These are phyloP conservation scores for Flaveria ramosissima DNA, from an alignment of 129 eudicot genomes.

Conservation along the genomic window DNA sequence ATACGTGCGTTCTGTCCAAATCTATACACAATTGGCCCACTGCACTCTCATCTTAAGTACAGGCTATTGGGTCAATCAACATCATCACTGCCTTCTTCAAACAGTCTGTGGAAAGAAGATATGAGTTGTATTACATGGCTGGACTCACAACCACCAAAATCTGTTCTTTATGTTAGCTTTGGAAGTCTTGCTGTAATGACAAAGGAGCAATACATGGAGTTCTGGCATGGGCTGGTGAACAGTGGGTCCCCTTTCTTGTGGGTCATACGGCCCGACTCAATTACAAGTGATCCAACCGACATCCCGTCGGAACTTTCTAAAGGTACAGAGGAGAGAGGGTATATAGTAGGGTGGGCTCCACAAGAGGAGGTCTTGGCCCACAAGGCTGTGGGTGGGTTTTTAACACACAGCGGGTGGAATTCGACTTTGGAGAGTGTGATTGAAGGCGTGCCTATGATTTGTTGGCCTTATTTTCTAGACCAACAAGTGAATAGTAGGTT, in stretches of 20 bases:
- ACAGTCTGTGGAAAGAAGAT: slow-evolving; percentile 42
- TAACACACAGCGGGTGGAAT: slow-evolving; percentile 64
- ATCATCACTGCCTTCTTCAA: slow-evolving; percentile 32
- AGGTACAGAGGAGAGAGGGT: slow-evolving; percentile 42
- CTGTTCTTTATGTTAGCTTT: slow-evolving; percentile 53
- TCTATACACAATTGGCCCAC: slow-evolving; percentile 59
- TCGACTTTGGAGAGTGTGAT: slow-evolving; percentile 49
- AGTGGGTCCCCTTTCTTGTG: slow-evolving; percentile 45
- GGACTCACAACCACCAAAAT: slow-evolving; percentile 48
- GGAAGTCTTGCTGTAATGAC: slow-evolving; percentile 48
- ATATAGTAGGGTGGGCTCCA: slow-evolving; percentile 53
- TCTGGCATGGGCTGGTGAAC: slow-evolving; percentile 55
- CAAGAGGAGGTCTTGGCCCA: slow-evolving; percentile 64
- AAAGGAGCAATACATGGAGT: slow-evolving; percentile 45
- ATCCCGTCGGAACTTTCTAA: slow-evolving; percentile 32
- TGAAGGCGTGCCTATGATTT: slow-evolving; percentile 59
- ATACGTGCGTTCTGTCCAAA: slow-evolving; percentile 48
- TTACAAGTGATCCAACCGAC: slow-evolving; percentile 5
- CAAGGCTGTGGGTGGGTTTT: slow-evolving; percentile 52
- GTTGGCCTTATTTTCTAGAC: slow-evolving; percentile 56
- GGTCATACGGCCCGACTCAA: slow-evolving; percentile 43
- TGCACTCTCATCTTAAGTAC: slow-evolving; percentile 49
- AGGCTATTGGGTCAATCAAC: slow-evolving; percentile 27
- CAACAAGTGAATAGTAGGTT: slow-evolving; percentile 56
- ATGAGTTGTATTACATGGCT: slow-evolving; percentile 47